phyloP scores from a whole-genome alignment of 2,329 filamentous ascomycete species.

The Pyricularia sp. region DNA sequence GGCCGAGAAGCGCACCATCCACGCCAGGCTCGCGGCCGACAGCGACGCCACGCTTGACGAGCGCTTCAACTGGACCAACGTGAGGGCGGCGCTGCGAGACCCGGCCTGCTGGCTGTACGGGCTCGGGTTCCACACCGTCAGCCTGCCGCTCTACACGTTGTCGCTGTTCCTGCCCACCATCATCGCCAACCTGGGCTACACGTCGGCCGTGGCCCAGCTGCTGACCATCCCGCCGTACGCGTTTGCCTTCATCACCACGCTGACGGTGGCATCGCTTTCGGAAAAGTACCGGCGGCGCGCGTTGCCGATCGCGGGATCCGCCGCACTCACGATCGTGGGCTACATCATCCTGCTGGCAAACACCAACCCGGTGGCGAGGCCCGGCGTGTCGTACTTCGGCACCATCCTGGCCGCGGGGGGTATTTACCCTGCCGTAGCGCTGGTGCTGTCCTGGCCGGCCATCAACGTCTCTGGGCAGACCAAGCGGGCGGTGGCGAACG shows the following conservation, averaged over 20 bases:
- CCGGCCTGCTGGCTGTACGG: conserved; percentile 63
- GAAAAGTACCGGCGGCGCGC: conserved; percentile 45
- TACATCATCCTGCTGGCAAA: conserved; percentile 48
- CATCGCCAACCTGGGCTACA: conserved; percentile 40
- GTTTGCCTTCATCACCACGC: conserved; percentile 45
- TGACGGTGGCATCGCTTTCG: conserved; percentile 44
- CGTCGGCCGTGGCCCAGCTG: conserved; percentile 38
- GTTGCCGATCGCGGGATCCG: conserved; percentile 47
- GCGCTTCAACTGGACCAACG: conserved; percentile 53
- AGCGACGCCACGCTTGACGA: conserved; percentile 59
- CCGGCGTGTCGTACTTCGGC: conserved; percentile 45
- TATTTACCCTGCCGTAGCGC: conserved; percentile 52
- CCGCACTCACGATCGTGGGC: conserved; percentile 44
- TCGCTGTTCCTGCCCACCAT: conserved; percentile 44
- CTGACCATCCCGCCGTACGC: conserved; percentile 53
- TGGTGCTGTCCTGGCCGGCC: conserved; percentile 56
- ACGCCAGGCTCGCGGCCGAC: conserved; percentile 50
- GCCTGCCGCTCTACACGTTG: conserved; percentile 44
- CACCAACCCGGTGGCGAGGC: conserved; percentile 27
- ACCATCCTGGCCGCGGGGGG: conserved; percentile 52
- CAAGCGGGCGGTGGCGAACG: conserved; percentile 54
- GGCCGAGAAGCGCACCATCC: conserved; percentile 42
- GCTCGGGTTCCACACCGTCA: conserved; percentile 59
- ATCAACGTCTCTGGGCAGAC: conserved; percentile 61
- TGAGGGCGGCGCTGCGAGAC: conserved; percentile 49